Evolutionary conservation across 2,329 filamentous ascomycete species (phyloP).

Genomic region (Claviceps sorghi): DNA sequence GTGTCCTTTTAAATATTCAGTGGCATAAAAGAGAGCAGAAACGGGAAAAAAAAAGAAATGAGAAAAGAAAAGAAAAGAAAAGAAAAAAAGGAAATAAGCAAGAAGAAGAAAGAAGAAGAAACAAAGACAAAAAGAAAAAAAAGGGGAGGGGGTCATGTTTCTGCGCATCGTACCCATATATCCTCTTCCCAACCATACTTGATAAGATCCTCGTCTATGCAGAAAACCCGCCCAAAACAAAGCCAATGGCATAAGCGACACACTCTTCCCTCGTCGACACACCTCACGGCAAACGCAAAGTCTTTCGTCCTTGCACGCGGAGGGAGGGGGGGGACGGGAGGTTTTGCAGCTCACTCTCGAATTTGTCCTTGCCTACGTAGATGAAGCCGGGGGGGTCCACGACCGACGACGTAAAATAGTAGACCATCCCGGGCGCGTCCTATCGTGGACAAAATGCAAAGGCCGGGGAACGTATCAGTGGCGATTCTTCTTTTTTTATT

Average conservation of each 20-base stretch:
- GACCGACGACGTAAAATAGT: conserved; percentile 81
- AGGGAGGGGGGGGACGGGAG: too few relatives aligned
- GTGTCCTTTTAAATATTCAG: too few relatives aligned
- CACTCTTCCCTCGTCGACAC: not conserved
- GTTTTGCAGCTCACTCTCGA: conserved; percentile 59
- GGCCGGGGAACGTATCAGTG: too few relatives aligned
- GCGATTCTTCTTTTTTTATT: not conserved
- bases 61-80: not conserved
- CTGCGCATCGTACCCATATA: conserved; percentile 43
- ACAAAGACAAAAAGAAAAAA: not conserved
- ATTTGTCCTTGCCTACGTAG: conserved; percentile 98
- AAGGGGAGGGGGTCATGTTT: too few relatives aligned
- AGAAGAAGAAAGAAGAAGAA: not conserved
- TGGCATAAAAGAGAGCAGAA: too few relatives aligned
- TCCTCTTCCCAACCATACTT: conserved; percentile 90
- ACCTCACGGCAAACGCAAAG: too few relatives aligned
- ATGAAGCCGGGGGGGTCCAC: conserved; percentile 74
- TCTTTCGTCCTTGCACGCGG: too few relatives aligned
- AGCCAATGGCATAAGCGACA: not conserved
- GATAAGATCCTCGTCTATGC: conserved; percentile 84
- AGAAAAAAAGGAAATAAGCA: not conserved
- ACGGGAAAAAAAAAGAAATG: not conserved
- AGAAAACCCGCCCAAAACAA: not conserved
- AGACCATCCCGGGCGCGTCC: conserved; percentile 57
- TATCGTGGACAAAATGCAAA: too few relatives aligned